Evolutionary conservation across 169 alveolate species (phyloP).

Genomic region (Eimeria necatrix): DNA sequence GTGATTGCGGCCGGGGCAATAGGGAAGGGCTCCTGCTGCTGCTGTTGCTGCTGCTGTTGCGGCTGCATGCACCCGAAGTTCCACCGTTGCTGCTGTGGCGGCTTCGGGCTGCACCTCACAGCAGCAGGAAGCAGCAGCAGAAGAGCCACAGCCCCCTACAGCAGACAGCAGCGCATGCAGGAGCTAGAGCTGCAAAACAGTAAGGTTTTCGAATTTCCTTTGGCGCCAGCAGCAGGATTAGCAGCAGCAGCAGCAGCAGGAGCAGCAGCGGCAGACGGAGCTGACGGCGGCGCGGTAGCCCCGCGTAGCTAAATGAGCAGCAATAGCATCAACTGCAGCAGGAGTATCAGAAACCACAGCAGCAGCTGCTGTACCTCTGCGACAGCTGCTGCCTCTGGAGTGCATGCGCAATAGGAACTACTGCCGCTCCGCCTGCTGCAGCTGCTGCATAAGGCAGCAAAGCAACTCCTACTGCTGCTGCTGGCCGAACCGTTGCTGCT

Average conservation of each 20-base stretch:
- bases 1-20: constrained; percentile 9
- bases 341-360: background rate
- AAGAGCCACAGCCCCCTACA: constrained; percentile 28
- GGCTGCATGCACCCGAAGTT: constrained; percentile 27
- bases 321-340: background rate
- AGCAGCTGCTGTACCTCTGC: constrained; percentile 13
- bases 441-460: constrained; percentile 34
- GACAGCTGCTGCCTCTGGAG: constrained; percentile 53
- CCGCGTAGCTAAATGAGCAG: background rate
- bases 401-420: background rate
- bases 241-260: background rate
- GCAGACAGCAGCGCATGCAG: background rate
- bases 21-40: background rate
- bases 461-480: background rate
- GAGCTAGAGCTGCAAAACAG: constrained; percentile 13
- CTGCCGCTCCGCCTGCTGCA: constrained; percentile 44
- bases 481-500: background rate
- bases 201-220: background rate
- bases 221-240: background rate
- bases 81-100: constrained; percentile 51
- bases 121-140: constrained; percentile 71
- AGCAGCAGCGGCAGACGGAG: constrained; percentile 15
- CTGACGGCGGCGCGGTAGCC: background rate
- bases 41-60: constrained; percentile 52
- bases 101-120: background rate